Evolutionary conservation across 768 basidiomycete species (phyloP).

Genomic region (Nevesoporus exiguus): DNA sequence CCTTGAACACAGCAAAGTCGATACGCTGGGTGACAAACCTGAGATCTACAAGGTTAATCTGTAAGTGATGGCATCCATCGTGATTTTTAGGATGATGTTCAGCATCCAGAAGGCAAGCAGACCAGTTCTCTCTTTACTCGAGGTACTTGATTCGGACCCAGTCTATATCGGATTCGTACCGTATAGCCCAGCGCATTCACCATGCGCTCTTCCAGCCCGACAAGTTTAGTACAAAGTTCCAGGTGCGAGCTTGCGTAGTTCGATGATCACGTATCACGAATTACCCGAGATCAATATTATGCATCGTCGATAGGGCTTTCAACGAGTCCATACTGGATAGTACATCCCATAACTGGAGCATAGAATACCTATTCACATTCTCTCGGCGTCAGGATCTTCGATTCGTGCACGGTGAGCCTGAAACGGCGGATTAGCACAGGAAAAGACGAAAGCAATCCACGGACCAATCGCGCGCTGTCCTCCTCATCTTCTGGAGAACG

Average conservation of each 20-base stretch:
- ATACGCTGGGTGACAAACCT: constrained; percentile 37
- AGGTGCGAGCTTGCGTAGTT: constrained; percentile 47
- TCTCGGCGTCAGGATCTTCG: constrained; percentile 63
- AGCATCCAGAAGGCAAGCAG: constrained; percentile 31
- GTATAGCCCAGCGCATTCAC: constrained; percentile 60
- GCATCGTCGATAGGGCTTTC: constrained; percentile 13
- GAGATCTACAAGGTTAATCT: constrained; percentile 47
- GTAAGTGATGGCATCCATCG: constrained; percentile 36
- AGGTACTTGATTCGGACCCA: constrained; percentile 54
- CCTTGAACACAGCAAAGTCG: constrained; percentile 45
- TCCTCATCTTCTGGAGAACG: constrained; percentile 79
- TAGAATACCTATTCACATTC: constrained; percentile 50
- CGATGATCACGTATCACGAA: constrained; percentile 34
- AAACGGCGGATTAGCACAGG: constrained; percentile 5
- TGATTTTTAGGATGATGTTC: neutral
- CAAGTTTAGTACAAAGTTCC: constrained; percentile 36
- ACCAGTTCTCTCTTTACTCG: constrained; percentile 43
- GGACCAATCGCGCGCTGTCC: constrained; percentile 52
- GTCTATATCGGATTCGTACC: constrained; percentile 64
- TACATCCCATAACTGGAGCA: constrained; percentile 23
- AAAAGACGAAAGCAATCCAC: constrained; percentile 23
- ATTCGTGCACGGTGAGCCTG: constrained; percentile 59
- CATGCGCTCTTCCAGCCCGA: constrained; percentile 46
- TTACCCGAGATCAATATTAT: constrained; percentile 3
- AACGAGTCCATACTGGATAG: constrained; percentile 12